Evolutionary conservation across 495 filamentous ascomycete genomes (phyloP).

Genomic region (Aspergillus conjunctus): DNA sequence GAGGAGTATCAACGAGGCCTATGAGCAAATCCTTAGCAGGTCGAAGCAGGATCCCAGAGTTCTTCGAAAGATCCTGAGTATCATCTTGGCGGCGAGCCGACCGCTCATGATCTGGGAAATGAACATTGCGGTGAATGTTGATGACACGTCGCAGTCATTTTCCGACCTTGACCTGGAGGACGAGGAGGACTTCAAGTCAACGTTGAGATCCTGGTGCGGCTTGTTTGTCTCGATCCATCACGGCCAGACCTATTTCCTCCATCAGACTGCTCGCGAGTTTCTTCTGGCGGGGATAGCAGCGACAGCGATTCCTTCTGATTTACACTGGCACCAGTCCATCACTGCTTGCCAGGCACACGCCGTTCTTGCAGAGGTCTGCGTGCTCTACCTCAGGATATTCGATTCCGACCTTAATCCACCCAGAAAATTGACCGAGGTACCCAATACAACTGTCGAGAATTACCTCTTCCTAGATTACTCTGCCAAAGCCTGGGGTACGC

Average conservation of each 20-base stretch:
- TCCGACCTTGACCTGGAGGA: slow-evolving; percentile 1
- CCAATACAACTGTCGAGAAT: background rate
- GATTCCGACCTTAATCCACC: slow-evolving; percentile 36
- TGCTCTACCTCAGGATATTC: background rate
- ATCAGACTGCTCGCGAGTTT: slow-evolving; percentile 7
- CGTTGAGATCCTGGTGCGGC: background rate
- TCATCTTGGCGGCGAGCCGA: background rate
- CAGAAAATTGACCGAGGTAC: background rate
- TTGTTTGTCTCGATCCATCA: background rate
- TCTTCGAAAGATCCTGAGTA: background rate
- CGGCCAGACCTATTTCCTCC: background rate
- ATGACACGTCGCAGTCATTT: background rate
- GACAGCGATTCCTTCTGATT: no score
- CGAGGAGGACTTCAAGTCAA: background rate
- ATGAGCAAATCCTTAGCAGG: background rate
- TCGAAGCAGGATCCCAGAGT: background rate
- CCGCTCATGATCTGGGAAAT: background rate
- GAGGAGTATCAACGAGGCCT: background rate
- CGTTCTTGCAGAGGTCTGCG: background rate
- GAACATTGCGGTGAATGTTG: background rate
- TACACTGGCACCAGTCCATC: slow-evolving; percentile 13
- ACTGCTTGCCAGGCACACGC: background rate
- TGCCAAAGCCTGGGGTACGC: background rate
- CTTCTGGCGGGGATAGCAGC: background rate
- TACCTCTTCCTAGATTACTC: background rate